Conservation (phyloP, 1,284 basidiomycete species). For the Schizophyllum amplum region DNA sequence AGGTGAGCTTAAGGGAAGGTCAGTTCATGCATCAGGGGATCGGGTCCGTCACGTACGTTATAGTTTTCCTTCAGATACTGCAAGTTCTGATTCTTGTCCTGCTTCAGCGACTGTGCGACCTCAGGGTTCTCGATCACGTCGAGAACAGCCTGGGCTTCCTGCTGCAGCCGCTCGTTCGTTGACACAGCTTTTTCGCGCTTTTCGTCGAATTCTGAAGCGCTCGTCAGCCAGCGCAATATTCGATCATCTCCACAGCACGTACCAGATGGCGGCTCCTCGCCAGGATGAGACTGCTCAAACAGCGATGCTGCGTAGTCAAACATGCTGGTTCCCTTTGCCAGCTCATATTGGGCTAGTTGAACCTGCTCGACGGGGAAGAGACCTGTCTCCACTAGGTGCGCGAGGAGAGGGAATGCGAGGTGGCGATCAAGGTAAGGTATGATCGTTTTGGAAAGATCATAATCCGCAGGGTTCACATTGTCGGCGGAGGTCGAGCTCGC, state of each 20-base stretch:
- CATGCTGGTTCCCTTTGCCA: constrained; percentile 96
- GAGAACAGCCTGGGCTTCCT: constrained; percentile 87
- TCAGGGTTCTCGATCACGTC: constrained; percentile 97
- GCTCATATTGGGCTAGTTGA: constrained; percentile 87
- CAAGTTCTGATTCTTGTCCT: constrained; percentile 96
- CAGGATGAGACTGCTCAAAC: constrained; percentile 72
- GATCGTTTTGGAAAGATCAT: constrained; percentile 86
- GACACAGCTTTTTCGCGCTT: constrained; percentile 78
- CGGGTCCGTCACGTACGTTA: constrained; percentile 46
- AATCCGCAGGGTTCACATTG: constrained; percentile 55
- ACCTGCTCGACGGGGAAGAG: constrained; percentile 74
- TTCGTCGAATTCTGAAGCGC: constrained; percentile 62
- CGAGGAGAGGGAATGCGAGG: constrained; percentile 86
- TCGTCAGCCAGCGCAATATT: neutral
- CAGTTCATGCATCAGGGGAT: constrained; percentile 6
- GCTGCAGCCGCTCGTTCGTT: constrained; percentile 77
- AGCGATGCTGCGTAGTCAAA: constrained; percentile 82
- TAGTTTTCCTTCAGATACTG: constrained; percentile 93
- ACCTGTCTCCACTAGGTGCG: constrained; percentile 72
- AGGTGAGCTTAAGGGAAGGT: constrained; percentile 56
- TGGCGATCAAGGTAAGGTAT: constrained; percentile 94
- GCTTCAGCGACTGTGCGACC: constrained; percentile 82
- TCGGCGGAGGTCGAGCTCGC: neutral
- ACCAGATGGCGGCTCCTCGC: constrained; percentile 63
- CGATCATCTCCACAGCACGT: constrained; percentile 12